phyloP scores from a whole-genome alignment of 148 eudicot species.

The Vaccinium macrocarpon region DNA sequence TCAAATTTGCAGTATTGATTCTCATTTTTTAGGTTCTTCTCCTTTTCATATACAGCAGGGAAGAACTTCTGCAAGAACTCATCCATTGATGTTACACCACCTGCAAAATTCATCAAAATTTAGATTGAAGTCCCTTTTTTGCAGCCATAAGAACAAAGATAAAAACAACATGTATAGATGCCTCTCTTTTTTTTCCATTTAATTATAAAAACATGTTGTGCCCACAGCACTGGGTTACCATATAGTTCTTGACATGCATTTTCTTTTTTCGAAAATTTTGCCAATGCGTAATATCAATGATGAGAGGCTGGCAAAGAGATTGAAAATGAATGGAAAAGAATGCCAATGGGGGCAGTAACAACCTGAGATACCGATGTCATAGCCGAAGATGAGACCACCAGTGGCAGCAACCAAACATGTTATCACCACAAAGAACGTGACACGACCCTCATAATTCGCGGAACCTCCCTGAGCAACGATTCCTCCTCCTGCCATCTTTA shows the following conservation, averaged over 20 bases:
- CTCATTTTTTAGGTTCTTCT: background rate
- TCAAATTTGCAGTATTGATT: slow-evolving; percentile 36
- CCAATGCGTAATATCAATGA: no score
- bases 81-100: slow-evolving; percentile 36
- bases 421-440: slow-evolving; percentile 18
- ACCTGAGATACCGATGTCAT: slow-evolving; percentile 29
- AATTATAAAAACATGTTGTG: background rate
- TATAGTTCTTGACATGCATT: no score
- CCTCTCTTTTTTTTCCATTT: background rate
- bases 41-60: slow-evolving; percentile 17
- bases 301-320: background rate
- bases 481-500: slow-evolving; percentile 21
- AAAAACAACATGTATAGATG: no score
- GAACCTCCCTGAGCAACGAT: slow-evolving; percentile 1
- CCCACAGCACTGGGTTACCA: no score
- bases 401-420: slow-evolving; percentile 26
- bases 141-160: background rate
- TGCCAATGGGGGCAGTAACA: background rate
- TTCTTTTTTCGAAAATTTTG: no score
- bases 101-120: slow-evolving; percentile 7
- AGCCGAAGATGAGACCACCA: slow-evolving; percentile 28
- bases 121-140: background rate
- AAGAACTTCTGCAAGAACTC: slow-evolving; percentile 28
- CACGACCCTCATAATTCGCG: slow-evolving; percentile 10
- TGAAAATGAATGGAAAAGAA: background rate